Base-by-base conservation (phyloP, 176 grass and related monocot genomes). In the Hordeum marinum region DNA sequence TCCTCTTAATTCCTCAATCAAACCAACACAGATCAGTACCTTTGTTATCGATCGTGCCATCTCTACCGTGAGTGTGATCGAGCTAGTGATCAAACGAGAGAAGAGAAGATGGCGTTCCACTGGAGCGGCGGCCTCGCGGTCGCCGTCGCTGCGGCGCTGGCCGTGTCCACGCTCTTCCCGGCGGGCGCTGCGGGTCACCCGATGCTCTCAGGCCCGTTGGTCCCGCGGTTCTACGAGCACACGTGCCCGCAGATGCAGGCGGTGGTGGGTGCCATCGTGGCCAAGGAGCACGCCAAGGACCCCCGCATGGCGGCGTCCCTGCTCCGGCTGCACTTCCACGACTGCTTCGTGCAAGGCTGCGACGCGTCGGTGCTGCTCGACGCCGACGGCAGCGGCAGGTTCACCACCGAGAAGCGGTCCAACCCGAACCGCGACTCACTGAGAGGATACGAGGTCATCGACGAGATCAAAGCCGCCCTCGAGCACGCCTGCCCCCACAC, bases 301-400 rank as follows among this genome's bases (percentile, higher is more conserved):
- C 90, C 90, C 20, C 90, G 95, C 72, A 98, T 98, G 90, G 90
- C 92, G 34, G 95, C 95, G 57, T 98, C 95, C 0, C 72, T 97
- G 45, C 84, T 97, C 13, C 92, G 95, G 63, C 61, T 97, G 64
- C 95, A 97, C 86, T 97, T 97, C 88, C 95, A 97, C 85, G 95
- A 97, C 89, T 97, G 95, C 81, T 97, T 97, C 67, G 95, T 98
- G 14, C 88, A 94, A 86, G 94, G 94, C 12, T 97, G 94, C 83
- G 94, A 94, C 84, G 94, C 88, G 29, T 97, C 94, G 9, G 88
- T 97, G 59, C 80, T 97, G 46, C 87, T 97, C 61, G 94, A 94
- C 75, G 90, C 90, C 77, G 94, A 94, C 63, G 91, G 85, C 90
- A 94, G 90, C 34, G 88, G 85, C 45, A 41, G 75, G 0, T 89